These are phyloP conservation scores for Russula vinacea DNA, from an alignment of 768 basidiomycete genomes.

Conservation along the genomic window DNA sequence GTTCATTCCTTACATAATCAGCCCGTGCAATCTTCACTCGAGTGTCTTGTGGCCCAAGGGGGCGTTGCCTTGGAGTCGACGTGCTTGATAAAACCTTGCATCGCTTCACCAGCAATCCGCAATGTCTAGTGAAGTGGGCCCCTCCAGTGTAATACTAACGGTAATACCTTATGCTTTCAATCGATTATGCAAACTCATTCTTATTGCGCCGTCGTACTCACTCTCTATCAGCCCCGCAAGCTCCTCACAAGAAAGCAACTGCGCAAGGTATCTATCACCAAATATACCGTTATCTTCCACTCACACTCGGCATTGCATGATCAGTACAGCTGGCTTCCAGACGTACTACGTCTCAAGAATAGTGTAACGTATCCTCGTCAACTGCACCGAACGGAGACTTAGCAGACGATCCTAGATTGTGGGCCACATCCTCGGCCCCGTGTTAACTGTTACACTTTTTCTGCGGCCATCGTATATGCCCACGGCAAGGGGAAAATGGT, in stretches of 20 bases:
- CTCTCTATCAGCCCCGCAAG: constrained; percentile 23
- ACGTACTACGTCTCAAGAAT: constrained; percentile 79
- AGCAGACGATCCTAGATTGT: constrained; percentile 52
- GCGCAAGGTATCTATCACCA: constrained; percentile 27
- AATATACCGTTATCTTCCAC: neutral
- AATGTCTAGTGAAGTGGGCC: constrained; percentile 6
- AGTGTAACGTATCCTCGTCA: constrained; percentile 52
- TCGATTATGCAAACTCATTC: neutral
- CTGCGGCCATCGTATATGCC: constrained; percentile 57
- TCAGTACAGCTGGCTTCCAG: constrained; percentile 87
- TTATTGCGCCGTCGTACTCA: neutral
- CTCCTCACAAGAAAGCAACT: constrained; percentile 25
- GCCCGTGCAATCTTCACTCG: neutral
- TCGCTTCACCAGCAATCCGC: neutral
- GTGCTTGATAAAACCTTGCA: neutral
- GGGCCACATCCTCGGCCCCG: constrained; percentile 69
- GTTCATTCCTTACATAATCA: constrained; percentile 10
- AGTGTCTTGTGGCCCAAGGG: too few species aligned
- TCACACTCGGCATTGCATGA: neutral
- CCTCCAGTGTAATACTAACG: neutral
- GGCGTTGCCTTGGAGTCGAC: neutral
- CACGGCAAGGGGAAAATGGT: constrained; percentile 56
- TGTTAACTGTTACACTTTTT: constrained; percentile 81
- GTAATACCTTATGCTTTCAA: constrained; percentile 5
- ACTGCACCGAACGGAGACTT: constrained; percentile 17